Conservation (phyloP, 768 basidiomycete species). For the Clavulina sp. region DNA sequence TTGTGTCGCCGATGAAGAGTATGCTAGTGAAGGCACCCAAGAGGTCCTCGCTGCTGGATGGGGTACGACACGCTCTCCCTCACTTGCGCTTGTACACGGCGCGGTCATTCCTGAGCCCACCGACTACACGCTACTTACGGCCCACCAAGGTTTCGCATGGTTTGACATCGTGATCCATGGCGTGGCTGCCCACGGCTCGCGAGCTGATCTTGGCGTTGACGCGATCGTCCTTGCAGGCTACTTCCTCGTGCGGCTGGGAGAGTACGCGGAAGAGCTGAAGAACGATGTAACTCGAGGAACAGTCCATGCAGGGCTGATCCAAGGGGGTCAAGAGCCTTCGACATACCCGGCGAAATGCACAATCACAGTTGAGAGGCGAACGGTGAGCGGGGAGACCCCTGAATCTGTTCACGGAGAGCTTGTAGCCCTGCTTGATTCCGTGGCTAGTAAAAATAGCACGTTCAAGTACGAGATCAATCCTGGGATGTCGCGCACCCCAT, state of each 20-base stretch:
- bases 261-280: background rate
- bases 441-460: background rate
- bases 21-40: slow-evolving; percentile 6
- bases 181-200: slow-evolving; percentile 7
- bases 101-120: slow-evolving; percentile 10
- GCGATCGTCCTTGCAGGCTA: slow-evolving; percentile 8
- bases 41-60: slow-evolving; percentile 5
- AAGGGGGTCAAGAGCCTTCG: slow-evolving; percentile 10
- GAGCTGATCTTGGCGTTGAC: slow-evolving; percentile 10
- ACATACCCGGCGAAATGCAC: slow-evolving; percentile 8
- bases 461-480: background rate
- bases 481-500: slow-evolving; percentile 1
- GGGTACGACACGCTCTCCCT: too few relatives aligned
- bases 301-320: slow-evolving; percentile 4
- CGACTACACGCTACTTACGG: slow-evolving; percentile 4
- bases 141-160: slow-evolving; percentile 8
- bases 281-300: slow-evolving; percentile 3
- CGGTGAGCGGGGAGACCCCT: slow-evolving; percentile 9
- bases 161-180: slow-evolving; percentile 6
- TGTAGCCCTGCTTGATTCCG: background rate
- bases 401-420: slow-evolving; percentile 7
- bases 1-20: slow-evolving; percentile 11
- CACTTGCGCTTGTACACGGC: too few relatives aligned
- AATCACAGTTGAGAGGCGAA: slow-evolving; percentile 8
- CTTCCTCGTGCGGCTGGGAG: slow-evolving; percentile 8